Evolutionary conservation across 805 yeast species (phyloP), one percentile per base, ranked within the genome.

Genomic region (Candida rishiriensis): DNA sequence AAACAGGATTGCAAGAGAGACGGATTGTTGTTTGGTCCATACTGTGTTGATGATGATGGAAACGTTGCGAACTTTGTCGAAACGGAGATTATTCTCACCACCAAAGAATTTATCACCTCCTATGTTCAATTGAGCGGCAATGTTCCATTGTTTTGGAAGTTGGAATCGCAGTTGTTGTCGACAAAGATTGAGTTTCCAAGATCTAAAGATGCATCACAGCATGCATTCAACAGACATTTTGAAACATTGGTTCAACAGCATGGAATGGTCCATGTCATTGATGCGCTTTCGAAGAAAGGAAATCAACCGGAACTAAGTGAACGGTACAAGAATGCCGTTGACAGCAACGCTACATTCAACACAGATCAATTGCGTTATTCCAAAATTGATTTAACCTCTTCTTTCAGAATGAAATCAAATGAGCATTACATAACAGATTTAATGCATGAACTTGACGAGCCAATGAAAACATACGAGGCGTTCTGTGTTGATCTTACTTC

Each of bases 21-120:
- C 11, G 81, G 81, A 0, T 70, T 73, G 0, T 57, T 77, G 15
- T 77, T 76, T 55, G 83, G 83, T 1, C 77, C 77, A 29, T 73
- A 74, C 66, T 79, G 83, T 30, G 68, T 76, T 52, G 83, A 78
- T 54, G 83, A 78, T 48, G 73, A 73, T 34, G 80, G 82, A 1
- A 67, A 69, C 17, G 78, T 69, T 12, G 67, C 80, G 3, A 76
- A 77, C 51, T 76, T 66, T 52, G 75, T 70, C 17, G 83, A 78
- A 51, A 66, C 78, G 3, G 83, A 78, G 56, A 55, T 76, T 13
- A 65, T 77, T 9, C 54, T 76, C 10, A 72, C 73, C 38, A 64
- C 72, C 6, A 65, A 62, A 29, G 63, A 55, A 38, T 70, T 56
- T 44, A 67, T 73, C 51, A 68, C 70, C 49, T 63, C 78, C 5